phyloP scores from a whole-genome alignment of 192 early-diverging fungal species.

The Entrophospora sp. region DNA sequence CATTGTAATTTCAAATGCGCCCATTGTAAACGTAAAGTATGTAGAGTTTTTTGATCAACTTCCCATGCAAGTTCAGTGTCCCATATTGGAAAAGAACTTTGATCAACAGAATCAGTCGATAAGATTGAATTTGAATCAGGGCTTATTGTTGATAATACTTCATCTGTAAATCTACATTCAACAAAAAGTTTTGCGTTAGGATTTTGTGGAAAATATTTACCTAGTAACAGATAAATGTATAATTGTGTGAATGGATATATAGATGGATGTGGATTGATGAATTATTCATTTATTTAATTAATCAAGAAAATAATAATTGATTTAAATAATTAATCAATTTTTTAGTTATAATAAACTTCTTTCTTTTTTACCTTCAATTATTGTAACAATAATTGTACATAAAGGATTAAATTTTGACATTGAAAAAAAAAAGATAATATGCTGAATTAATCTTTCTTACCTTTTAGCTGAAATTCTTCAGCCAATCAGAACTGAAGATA shows the following conservation, averaged over 20 bases:
- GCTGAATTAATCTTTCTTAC: too few relatives aligned
- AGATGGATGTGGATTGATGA: neutral
- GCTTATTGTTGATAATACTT: conserved; percentile 33
- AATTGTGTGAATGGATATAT: too few relatives aligned
- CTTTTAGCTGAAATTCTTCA: too few relatives aligned
- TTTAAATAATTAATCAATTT: neutral
- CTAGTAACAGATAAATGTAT: too few relatives aligned
- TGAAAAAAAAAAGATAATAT: too few relatives aligned
- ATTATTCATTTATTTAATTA: neutral
- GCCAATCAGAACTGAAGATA: too few relatives aligned
- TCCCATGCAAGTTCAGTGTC: conserved; percentile 41
- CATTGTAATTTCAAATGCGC: conserved; percentile 37
- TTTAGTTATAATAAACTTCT: too few relatives aligned
- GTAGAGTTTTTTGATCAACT: conserved; percentile 33
- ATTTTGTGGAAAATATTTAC: conserved; percentile 33
- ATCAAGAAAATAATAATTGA: neutral
- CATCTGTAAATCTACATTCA: conserved; percentile 39
- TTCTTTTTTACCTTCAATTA: conserved; percentile 31
- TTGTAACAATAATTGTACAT: conserved; percentile 34
- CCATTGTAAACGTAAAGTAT: conserved; percentile 29
- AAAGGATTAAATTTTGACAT: conserved; percentile 25
- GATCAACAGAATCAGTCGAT: conserved; percentile 34
- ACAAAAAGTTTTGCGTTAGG: conserved; percentile 30
- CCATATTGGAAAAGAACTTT: conserved; percentile 35
- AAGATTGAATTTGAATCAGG: conserved; percentile 32